Percentiles rank a stretch among this genome's conserved stretches.
phyloP scores from a whole-genome alignment of 75 land plant species.

The Azolla pinnata region DNA sequence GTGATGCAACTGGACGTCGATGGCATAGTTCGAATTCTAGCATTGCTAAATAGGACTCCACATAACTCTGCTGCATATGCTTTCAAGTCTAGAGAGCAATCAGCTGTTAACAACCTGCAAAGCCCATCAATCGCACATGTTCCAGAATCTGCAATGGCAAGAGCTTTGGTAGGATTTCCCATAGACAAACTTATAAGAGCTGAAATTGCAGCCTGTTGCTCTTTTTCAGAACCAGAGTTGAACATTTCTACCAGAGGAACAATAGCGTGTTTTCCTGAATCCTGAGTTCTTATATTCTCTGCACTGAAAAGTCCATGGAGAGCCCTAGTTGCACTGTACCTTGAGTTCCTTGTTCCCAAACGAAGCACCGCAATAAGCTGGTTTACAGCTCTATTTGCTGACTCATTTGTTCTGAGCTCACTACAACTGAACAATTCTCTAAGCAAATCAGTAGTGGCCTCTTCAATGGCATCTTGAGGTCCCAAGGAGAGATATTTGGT shows the following conservation, averaged over 20 bases:
- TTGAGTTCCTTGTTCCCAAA: slow-evolving; percentile 29
- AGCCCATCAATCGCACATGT: slow-evolving; percentile 31
- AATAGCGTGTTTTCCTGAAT: slow-evolving; percentile 33
- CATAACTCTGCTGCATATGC: slow-evolving; percentile 32
- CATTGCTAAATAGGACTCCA: slow-evolving; percentile 23
- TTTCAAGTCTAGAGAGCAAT: slow-evolving; percentile 35
- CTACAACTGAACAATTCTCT: slow-evolving; percentile 23
- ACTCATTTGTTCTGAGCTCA: slow-evolving; percentile 34
- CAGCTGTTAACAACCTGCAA: slow-evolving; percentile 14
- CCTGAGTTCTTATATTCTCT: slow-evolving; percentile 21
- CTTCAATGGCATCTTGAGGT: slow-evolving; percentile 39
- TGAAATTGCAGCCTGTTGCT: slow-evolving; percentile 33
- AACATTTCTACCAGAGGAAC: slow-evolving; percentile 36
- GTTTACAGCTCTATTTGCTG: slow-evolving; percentile 34
- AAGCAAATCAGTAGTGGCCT: slow-evolving; percentile 33
- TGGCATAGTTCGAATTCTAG: slow-evolving; percentile 28
- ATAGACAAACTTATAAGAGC: slow-evolving; percentile 30
- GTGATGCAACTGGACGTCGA: slow-evolving; percentile 33
- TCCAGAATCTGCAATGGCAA: slow-evolving; percentile 39
- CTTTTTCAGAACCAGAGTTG: slow-evolving; percentile 32
- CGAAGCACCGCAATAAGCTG: slow-evolving; percentile 38
- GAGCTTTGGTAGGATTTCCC: slow-evolving; percentile 36
- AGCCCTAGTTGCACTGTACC: slow-evolving; percentile 32
- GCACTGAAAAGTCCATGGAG: slow-evolving; percentile 26
- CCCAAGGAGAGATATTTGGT: slow-evolving; percentile 39